Percentiles rank a stretch among this genome's conserved stretches.
Conservation (phyloP, 495 filamentous ascomycete species). For the Bacidia rubella region DNA sequence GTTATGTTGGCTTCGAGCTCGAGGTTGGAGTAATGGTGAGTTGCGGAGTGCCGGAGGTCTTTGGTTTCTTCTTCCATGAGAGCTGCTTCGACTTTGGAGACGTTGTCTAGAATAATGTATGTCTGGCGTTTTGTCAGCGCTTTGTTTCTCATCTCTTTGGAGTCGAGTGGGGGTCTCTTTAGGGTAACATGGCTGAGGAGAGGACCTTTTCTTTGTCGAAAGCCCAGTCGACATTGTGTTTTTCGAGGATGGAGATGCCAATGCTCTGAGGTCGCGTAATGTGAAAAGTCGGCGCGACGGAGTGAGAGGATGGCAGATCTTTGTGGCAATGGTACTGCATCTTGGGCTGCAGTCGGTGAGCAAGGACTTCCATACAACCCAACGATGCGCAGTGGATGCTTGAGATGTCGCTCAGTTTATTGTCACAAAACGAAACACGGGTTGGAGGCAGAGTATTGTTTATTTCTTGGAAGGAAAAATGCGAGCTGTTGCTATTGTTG, state of each 20-base stretch:
- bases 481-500: too few species aligned
- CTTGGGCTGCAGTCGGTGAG: background rate
- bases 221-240: background rate
- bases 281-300: background rate
- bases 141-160: background rate
- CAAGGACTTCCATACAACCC: background rate
- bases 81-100: background rate
- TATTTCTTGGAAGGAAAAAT: too few species aligned
- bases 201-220: background rate
- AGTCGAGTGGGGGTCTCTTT: background rate
- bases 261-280: background rate
- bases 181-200: background rate
- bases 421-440: background rate
- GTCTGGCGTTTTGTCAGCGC: background rate
- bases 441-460: too few species aligned
- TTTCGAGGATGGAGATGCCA: background rate
- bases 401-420: background rate
- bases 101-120: background rate
- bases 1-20: background rate
- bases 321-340: background rate
- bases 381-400: background rate
- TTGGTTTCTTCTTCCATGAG: background rate
- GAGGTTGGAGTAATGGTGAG: too few species aligned
- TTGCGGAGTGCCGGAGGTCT: too few species aligned
- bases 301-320: background rate